Conservation (phyloP, 1,284 basidiomycete species). For the Ganoderma meredithae region DNA sequence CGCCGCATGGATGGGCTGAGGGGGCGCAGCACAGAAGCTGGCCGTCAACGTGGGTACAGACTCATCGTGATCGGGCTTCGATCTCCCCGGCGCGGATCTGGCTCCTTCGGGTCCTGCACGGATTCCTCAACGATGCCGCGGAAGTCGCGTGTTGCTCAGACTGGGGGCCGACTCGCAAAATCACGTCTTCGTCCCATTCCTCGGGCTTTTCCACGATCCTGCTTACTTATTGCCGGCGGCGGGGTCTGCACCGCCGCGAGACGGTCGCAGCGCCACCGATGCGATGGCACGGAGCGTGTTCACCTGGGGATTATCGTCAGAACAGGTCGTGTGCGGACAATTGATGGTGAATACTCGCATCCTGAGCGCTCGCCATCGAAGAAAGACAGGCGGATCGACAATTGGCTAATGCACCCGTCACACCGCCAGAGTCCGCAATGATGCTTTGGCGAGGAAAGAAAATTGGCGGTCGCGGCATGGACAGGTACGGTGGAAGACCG, state of each 20-base stretch:
- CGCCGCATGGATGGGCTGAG: slow-evolving; percentile 24
- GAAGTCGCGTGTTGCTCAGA: slow-evolving; percentile 1
- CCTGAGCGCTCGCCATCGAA: not conserved
- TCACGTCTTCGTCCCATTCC: not conserved
- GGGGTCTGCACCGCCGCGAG: not conserved
- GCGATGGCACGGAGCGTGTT: not conserved
- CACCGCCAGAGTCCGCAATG: not conserved
- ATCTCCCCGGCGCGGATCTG: slow-evolving; percentile 25
- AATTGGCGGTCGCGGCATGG: not conserved
- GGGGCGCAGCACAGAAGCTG: slow-evolving; percentile 19
- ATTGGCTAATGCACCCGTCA: not conserved
- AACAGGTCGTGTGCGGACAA: not conserved
- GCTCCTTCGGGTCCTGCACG: not conserved
- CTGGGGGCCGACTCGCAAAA: not conserved
- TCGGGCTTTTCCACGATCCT: not conserved
- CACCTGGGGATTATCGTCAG: not conserved
- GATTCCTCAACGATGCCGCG: not conserved
- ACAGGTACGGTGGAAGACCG: not conserved
- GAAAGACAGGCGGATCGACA: not conserved
- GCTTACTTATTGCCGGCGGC: not conserved
- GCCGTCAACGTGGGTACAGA: slow-evolving; percentile 18
- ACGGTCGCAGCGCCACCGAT: not conserved
- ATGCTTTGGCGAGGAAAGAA: slow-evolving; percentile 6
- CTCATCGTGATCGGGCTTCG: slow-evolving; percentile 2
- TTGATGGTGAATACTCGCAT: not conserved